Evolutionary conservation across 2,329 filamentous ascomycete species (phyloP).

Genomic region (Pestalotiopsis sp.): DNA sequence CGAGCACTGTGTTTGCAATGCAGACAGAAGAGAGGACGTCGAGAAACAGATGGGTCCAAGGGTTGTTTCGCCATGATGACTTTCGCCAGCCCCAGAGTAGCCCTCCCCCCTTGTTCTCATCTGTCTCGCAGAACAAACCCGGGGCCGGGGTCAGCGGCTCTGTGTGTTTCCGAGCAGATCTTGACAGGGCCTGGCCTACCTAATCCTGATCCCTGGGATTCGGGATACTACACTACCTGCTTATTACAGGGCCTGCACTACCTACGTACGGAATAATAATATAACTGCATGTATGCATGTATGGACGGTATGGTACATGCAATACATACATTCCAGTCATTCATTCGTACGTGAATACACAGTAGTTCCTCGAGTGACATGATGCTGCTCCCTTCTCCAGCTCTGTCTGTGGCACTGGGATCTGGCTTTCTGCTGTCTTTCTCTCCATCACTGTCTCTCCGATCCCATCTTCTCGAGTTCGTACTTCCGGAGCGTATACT

Average conservation of each 20-base stretch:
- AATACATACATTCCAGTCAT: no score
- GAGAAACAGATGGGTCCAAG: not conserved
- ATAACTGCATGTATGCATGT: no score
- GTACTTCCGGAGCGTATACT: not conserved
- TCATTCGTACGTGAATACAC: no score
- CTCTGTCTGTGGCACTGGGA: no score
- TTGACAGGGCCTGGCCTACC: constrained; percentile 3
- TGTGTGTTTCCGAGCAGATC: constrained; percentile 16
- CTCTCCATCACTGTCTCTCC: not conserved
- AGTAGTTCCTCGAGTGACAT: not conserved
- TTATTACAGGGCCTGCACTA: no score
- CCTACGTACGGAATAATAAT: not conserved
- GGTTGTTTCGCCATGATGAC: not conserved
- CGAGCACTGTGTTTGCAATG: not conserved
- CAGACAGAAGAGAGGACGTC: not conserved
- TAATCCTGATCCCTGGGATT: not conserved
- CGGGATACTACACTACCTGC: not conserved
- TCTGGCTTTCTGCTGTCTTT: not conserved
- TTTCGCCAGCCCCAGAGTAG: not conserved
- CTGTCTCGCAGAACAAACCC: not conserved
- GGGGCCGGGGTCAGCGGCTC: constrained; percentile 9
- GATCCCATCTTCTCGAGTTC: not conserved
- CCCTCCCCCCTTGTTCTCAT: not conserved
- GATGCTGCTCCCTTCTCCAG: not conserved
- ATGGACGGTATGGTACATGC: no score